A percentile compares a stretch with the other conserved stretches of the same genome.
These are phyloP conservation scores for Danielia reshetovae DNA, from an alignment of 805 yeast species.

Conservation along the genomic window DNA sequence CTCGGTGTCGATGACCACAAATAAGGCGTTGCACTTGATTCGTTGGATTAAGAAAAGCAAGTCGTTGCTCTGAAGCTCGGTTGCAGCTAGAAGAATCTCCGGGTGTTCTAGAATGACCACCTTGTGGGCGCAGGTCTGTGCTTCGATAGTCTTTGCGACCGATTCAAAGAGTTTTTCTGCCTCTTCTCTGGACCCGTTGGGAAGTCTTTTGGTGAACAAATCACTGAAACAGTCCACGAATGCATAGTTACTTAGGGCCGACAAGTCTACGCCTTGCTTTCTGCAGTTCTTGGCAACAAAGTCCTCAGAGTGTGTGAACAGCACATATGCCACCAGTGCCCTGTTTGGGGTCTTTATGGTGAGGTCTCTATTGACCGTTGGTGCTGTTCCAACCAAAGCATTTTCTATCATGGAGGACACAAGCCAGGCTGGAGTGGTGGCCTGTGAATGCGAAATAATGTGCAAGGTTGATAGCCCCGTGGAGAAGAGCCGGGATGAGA, in stretches of 20 bases:
- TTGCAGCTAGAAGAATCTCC: conserved; percentile 44
- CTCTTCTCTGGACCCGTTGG: too few relatives aligned
- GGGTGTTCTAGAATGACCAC: conserved; percentile 44
- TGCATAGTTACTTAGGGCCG: conserved; percentile 21
- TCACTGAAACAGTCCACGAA: conserved; percentile 47
- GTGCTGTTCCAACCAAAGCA: conserved; percentile 44
- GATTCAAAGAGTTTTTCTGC: conserved; percentile 18
- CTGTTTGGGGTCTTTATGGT: conserved; percentile 16
- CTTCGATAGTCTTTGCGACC: conserved; percentile 11
- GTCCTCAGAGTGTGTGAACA: conserved; percentile 32
- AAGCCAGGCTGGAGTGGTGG: conserved; percentile 66
- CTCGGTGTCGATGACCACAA: conserved; percentile 37
- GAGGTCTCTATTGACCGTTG: conserved; percentile 33
- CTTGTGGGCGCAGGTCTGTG: conserved; percentile 8
- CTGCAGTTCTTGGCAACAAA: conserved; percentile 32
- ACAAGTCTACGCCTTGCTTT: conserved; percentile 36
- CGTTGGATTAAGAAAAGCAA: conserved; percentile 26
- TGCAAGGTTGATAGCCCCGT: conserved; percentile 18
- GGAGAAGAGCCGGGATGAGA: conserved; percentile 23
- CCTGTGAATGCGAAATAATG: conserved; percentile 33
- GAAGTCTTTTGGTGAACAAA: conserved; percentile 41
- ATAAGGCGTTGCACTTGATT: conserved; percentile 26
- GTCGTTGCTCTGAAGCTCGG: conserved; percentile 31
- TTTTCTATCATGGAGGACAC: conserved; percentile 52
- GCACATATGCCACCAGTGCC: conserved; percentile 31